Base-by-base conservation (phyloP, 129 eudicot genomes). In the Artemisia annua region DNA sequence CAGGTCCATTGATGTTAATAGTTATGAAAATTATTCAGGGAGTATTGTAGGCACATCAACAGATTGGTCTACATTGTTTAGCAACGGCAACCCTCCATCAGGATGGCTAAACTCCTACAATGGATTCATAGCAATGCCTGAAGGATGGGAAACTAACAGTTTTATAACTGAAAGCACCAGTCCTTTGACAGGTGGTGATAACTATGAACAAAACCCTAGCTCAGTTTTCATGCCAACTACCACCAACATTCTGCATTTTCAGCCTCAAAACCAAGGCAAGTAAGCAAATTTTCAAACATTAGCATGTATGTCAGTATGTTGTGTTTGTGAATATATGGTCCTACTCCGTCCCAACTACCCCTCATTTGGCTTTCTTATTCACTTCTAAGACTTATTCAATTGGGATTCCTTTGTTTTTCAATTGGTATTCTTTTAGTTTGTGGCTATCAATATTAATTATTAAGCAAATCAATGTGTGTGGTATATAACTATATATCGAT, bases 121-220 rank as follows among this genome's bases (percentile, higher is more conserved):
- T 3, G 19, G 73, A 18, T 56, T 78, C n/a, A 19, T 51, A 4
- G 70, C 66, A 2, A 9, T 58, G 67, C 70, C 30, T 70, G 85
- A 76, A 72, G 83, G 71, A 44, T 65, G 59, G 78, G 83, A 73
- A 28, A 51, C 68, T 54, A 63, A 61, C 22, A 60, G 43, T 44
- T 51, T 63, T n/a, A 44, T 57, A 52, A 71, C 52, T 14, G 77
- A 67, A 67, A 67, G 10, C 50, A 64, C 22, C 30, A 67, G 30
- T 80, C 61, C 66, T 48, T 7, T 63, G 69, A 78, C 76, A 63
- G 78, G 67, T 48, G 74, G 75, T 63, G 66, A 49, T 69, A 48
- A 24, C 67, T 48, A 77, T 71, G 82, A 53, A 62, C 79, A 67
- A 73, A 77, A 73, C 76, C 68, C 82, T 77, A 77, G 75, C 76